Conservation (phyloP, 257 asterid genomes). For the Solanum pennellii region DNA sequence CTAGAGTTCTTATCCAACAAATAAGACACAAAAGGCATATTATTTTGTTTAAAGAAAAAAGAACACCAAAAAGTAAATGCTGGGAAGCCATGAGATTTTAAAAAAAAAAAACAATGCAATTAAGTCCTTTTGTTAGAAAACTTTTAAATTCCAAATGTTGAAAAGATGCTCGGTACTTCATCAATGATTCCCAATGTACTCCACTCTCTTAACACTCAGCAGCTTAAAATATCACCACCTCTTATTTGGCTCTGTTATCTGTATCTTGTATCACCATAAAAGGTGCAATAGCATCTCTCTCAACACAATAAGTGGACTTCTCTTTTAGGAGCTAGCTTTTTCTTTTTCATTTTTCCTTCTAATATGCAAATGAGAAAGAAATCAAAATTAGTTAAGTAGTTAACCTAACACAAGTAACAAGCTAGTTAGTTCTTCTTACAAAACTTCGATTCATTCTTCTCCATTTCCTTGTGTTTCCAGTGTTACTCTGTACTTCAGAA, state of each 20-base stretch:
- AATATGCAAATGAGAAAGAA: background rate
- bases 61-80: background rate
- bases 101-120: background rate
- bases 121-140: background rate
- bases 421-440: background rate
- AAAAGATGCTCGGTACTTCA: background rate
- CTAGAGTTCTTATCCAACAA: background rate
- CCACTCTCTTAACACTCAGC: background rate
- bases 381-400: background rate
- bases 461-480: background rate
- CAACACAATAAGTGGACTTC: background rate
- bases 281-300: background rate
- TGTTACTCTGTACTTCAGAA: background rate
- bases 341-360: background rate
- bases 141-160: background rate
- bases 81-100: background rate
- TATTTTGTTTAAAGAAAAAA: background rate
- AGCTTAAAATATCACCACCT: background rate
- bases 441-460: background rate
- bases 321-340: background rate
- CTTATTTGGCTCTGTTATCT: background rate
- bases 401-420: background rate
- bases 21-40: background rate
- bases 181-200: background rate
- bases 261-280: background rate